phyloP scores from a whole-genome alignment of 2,329 filamentous ascomycete genomes.

The Aspergillus arachidicola region DNA sequence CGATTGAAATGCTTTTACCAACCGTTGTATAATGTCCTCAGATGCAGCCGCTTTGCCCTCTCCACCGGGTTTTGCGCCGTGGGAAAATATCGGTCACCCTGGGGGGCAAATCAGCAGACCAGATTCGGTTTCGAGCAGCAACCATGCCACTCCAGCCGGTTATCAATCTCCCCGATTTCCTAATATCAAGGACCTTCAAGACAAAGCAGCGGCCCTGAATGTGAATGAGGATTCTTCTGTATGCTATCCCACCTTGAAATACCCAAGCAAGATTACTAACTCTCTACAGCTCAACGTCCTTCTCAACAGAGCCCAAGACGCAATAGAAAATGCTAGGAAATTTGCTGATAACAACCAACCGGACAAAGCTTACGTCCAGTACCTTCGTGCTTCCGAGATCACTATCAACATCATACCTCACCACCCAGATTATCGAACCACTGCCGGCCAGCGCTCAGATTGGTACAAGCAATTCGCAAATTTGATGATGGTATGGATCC shows the following conservation, averaged over 20 bases:
- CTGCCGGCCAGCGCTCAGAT: slow-evolving; percentile 58
- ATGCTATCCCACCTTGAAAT: slow-evolving; percentile 13
- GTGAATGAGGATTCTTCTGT: slow-evolving; percentile 37
- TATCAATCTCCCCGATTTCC: slow-evolving; percentile 34
- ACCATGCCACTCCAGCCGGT: slow-evolving; percentile 16
- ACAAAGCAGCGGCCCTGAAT: slow-evolving; percentile 38
- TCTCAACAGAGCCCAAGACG: slow-evolving; percentile 38
- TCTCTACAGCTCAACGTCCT: slow-evolving; percentile 36
- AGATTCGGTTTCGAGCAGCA: slow-evolving; percentile 28
- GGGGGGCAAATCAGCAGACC: slow-evolving; percentile 27
- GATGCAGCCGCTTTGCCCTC: slow-evolving; percentile 42
- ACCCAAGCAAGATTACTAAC: slow-evolving; percentile 19
- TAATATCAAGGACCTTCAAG: slow-evolving; percentile 45
- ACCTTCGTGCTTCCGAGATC: slow-evolving; percentile 79
- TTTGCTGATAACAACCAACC: slow-evolving; percentile 46
- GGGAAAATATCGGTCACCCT: slow-evolving; percentile 32
- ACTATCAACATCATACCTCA: slow-evolving; percentile 73
- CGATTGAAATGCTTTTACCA: slow-evolving; percentile 21
- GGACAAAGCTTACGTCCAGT: slow-evolving; percentile 80
- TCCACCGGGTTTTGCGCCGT: slow-evolving; percentile 36
- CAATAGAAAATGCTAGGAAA: slow-evolving; percentile 36
- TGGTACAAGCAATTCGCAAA: slow-evolving; percentile 54
- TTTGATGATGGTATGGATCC: slow-evolving; percentile 48
- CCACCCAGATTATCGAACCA: slow-evolving; percentile 71
- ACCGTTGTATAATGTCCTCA: slow-evolving; percentile 38